Evolutionary conservation across 768 basidiomycete genomes (phyloP).

Genomic region (Pleurotus djamor): DNA sequence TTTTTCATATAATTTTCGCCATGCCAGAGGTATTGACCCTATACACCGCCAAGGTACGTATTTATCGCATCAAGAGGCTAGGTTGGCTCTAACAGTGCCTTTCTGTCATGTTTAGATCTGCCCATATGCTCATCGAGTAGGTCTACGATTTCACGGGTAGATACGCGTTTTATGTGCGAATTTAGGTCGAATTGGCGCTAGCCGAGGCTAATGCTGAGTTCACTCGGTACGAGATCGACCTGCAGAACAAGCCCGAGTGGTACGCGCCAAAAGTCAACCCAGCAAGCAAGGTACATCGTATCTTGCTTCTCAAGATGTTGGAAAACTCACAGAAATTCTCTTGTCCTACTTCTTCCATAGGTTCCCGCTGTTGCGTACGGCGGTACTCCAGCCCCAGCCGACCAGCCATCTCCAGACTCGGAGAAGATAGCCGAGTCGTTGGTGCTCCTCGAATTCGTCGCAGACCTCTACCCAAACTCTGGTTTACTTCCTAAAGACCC

Average conservation of each 20-base stretch:
- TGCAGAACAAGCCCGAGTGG: constrained; percentile 69
- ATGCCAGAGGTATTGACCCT: constrained; percentile 5
- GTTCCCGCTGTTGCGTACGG: constrained; percentile 63
- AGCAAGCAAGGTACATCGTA: constrained; percentile 53
- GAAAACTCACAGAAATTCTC: neutral
- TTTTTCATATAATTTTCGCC: neutral
- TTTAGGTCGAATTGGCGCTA: constrained; percentile 59
- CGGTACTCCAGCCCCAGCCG: constrained; percentile 52
- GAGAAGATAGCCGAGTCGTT: constrained; percentile 64
- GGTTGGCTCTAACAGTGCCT: no score
- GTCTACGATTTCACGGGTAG: neutral
- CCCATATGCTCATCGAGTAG: constrained; percentile 1
- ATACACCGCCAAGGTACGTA: neutral
- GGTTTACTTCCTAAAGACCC: constrained; percentile 53
- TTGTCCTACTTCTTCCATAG: constrained; percentile 18
- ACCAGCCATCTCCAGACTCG: constrained; percentile 58
- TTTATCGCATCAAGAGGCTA: no score
- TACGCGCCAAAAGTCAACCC: constrained; percentile 65
- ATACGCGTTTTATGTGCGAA: neutral
- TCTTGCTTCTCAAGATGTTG: constrained; percentile 5
- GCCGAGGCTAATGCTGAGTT: constrained; percentile 49
- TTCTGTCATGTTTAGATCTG: neutral
- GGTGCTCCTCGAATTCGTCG: constrained; percentile 64
- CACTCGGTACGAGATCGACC: constrained; percentile 55
- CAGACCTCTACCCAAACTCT: constrained; percentile 51